Base-by-base conservation (phyloP, 352 stramenopile genomes). In the Globisporangium nagaii region DNA sequence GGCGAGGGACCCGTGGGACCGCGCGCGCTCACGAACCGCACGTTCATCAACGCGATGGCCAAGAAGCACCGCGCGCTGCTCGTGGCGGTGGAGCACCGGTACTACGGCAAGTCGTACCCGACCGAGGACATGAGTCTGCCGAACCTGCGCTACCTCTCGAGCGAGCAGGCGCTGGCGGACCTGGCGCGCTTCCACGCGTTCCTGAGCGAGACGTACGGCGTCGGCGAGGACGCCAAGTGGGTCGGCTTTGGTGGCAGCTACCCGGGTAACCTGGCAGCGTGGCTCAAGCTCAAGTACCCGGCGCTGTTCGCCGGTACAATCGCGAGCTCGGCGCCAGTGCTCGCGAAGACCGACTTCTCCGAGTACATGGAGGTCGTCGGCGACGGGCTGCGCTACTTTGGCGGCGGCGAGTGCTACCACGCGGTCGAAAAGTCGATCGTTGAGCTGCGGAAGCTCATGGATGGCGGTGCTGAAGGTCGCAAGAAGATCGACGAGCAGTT, bases 221-320 rank as follows among this genome's bases (percentile, higher is more conserved):
- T 96, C 2, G 63, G 65, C 12, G 57, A 70, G 34, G 12, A 31
- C 31, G 36, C 64, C 43, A 87, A 91, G 62, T 98, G 90, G 93
- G 78, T 98, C 31, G 91, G 86, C 2, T 98, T 97, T 73, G 95
- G 95, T n/a, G 96, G 93, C 0, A 96, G 76, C 53, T 99, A 99
- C 72, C 93, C 95, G 5, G 96, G 96, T 9, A 97, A 97, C 70
- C 66, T 99, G 25, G 85, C 92, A 0, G 90, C 87, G 12, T 98
- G 90, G 87, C 76, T 95, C 24, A 94, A 96, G 48, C 65, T 98
- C 50, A 96, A 98, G 62, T 97, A 94, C 68, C 92, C 94, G 7
- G 73, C 93, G 56, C 67, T 98, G 19, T 96, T 98, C 65, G 70
- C 73, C 28, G 93, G 86, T n/a, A 93, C 89, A 1, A 90, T 98